Evolutionary conservation across 2,329 filamentous ascomycete species (phyloP).

Genomic region (Dactylellina parvicollis): DNA sequence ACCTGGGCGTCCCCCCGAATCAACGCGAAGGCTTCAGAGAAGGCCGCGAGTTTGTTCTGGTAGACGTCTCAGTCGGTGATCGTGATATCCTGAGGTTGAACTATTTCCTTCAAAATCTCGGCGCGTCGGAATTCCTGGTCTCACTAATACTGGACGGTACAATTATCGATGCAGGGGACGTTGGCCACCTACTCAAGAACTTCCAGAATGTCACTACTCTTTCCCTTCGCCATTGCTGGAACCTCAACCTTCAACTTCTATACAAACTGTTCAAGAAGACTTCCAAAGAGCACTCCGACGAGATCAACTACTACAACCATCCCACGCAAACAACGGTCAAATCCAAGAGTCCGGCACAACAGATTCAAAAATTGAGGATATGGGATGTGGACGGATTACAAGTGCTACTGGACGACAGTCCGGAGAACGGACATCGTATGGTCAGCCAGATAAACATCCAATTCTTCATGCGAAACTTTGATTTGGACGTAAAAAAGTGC

Average conservation of each 20-base stretch:
- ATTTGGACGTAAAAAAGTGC: slow-evolving; percentile 34
- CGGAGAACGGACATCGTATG: slow-evolving; percentile 33
- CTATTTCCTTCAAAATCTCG: slow-evolving; percentile 14
- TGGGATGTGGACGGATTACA: slow-evolving; percentile 49
- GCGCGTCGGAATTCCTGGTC: slow-evolving; percentile 20
- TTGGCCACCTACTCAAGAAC: slow-evolving; percentile 45
- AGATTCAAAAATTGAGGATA: slow-evolving; percentile 34
- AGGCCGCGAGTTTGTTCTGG: slow-evolving; percentile 40
- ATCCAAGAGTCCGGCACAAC: slow-evolving; percentile 35
- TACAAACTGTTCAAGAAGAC: slow-evolving; percentile 52
- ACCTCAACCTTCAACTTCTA: slow-evolving; percentile 45
- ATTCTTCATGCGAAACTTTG: slow-evolving; percentile 50
- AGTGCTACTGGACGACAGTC: slow-evolving; percentile 23
- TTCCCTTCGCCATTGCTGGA: slow-evolving; percentile 47
- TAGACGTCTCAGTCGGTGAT: slow-evolving; percentile 43
- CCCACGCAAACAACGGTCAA: slow-evolving; percentile 3
- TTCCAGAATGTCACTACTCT: slow-evolving; percentile 33
- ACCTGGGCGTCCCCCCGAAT: slow-evolving; percentile 20
- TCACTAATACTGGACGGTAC: slow-evolving; percentile 44
- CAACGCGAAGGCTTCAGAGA: slow-evolving; percentile 23
- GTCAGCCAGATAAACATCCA: slow-evolving; percentile 37
- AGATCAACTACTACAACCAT: slow-evolving; percentile 48
- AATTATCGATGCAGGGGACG: slow-evolving; percentile 37
- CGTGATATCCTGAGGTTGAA: slow-evolving; percentile 37
- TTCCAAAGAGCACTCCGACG: slow-evolving; percentile 29